phyloP scores from a whole-genome alignment of 2,329 filamentous ascomycete species.

The Huntiella abstrusa region DNA sequence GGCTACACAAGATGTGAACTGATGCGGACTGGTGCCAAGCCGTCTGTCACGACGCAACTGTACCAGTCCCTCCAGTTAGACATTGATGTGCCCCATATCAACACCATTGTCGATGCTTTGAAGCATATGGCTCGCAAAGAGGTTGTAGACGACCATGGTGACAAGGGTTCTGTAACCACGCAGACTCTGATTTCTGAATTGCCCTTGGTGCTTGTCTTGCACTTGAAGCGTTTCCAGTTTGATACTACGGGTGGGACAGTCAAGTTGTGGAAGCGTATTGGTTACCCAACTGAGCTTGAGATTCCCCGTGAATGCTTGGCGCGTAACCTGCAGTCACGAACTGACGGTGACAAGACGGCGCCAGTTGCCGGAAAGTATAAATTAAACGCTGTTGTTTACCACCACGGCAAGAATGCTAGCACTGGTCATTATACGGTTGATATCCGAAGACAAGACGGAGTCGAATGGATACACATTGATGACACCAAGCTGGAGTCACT shows the following conservation, averaged over 20 bases:
- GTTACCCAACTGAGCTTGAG: constrained; percentile 85
- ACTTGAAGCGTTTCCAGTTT: constrained; percentile 94
- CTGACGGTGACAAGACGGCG: constrained; percentile 45
- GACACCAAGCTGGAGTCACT: constrained; percentile 81
- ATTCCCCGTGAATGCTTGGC: constrained; percentile 82
- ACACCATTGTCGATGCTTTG: constrained; percentile 81
- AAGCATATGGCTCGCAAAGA: constrained; percentile 71
- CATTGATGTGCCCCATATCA: constrained; percentile 70
- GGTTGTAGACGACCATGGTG: constrained; percentile 55
- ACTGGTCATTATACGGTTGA: constrained; percentile 98
- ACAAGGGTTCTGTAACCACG: constrained; percentile 65
- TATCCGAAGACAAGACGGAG: constrained; percentile 80
- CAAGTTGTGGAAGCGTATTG: constrained; percentile 97
- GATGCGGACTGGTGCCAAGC: constrained; percentile 66
- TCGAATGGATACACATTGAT: constrained; percentile 89
- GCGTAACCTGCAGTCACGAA: constrained; percentile 47
- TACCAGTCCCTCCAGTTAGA: constrained; percentile 91
- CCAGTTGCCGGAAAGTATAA: constrained; percentile 48
- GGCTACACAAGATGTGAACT: constrained; percentile 82
- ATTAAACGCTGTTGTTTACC: constrained; percentile 81
- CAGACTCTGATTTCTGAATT: constrained; percentile 87
- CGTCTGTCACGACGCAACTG: constrained; percentile 79
- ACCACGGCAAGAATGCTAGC: constrained; percentile 91
- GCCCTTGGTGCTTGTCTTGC: constrained; percentile 79
- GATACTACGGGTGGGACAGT: constrained; percentile 74